phyloP scores from a whole-genome alignment of 2,329 filamentous ascomycete species.

The Colletotrichum agaves region DNA sequence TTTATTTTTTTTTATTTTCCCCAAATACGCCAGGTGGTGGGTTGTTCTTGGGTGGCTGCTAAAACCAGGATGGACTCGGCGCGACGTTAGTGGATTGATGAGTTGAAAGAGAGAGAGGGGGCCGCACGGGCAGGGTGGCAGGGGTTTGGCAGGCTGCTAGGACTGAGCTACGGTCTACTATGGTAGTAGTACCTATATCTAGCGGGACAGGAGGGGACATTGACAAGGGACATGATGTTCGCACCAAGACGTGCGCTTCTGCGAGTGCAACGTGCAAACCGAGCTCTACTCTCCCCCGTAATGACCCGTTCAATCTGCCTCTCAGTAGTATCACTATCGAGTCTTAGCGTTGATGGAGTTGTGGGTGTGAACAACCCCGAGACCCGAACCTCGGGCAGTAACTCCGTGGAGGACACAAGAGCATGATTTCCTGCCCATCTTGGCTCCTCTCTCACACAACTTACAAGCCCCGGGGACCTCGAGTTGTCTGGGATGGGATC shows the following conservation, averaged over 20 bases:
- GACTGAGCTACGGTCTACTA: no score
- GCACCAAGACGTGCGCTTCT: background rate
- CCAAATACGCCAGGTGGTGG: conserved; percentile 20
- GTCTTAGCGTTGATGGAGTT: conserved; percentile 20
- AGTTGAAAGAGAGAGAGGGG: background rate
- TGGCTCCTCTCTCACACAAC: background rate
- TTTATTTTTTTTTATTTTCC: background rate
- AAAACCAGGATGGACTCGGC: conserved; percentile 1
- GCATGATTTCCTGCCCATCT: background rate
- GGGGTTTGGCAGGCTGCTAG: conserved; percentile 14
- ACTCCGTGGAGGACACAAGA: background rate
- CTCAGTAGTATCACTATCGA: background rate
- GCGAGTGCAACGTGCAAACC: conserved; percentile 15
- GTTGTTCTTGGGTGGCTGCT: conserved; percentile 18
- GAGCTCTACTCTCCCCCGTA: no score
- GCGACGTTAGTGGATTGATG: background rate
- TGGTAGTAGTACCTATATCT: no score
- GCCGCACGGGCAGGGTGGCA: conserved; percentile 15
- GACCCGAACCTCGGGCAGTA: conserved; percentile 21
- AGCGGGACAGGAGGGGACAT: no score
- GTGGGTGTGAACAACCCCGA: conserved; percentile 9
- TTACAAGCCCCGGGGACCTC: background rate
- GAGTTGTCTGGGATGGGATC: conserved; percentile 1
- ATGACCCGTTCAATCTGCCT: background rate
- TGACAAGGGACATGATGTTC: conserved; percentile 6